These are phyloP conservation scores for Podaxis sp. DNA, from an alignment of 768 basidiomycete genomes.

Conservation along the genomic window DNA sequence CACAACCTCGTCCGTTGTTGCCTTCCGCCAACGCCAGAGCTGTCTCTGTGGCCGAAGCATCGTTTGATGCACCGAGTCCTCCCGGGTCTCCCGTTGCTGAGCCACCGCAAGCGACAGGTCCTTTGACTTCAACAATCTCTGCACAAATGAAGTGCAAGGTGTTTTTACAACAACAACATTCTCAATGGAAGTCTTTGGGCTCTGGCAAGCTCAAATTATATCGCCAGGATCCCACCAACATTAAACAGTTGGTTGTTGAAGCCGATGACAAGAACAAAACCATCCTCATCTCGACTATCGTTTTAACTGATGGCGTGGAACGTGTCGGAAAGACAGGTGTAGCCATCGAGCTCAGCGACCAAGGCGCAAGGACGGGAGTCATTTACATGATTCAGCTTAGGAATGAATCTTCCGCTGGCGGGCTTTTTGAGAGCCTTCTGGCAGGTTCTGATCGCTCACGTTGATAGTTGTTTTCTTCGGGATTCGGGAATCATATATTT, in stretches of 20 bases:
- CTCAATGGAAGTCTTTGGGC: conserved; percentile 97
- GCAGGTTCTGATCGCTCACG: conserved; percentile 77
- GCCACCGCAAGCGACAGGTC: conserved; percentile 51
- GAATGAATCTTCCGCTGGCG: conserved; percentile 82
- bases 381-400: conserved; percentile 97
- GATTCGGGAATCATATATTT: neutral
- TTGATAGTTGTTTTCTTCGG: neutral
- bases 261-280: conserved; percentile 73
- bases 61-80: conserved; percentile 73
- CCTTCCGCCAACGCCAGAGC: conserved; percentile 63
- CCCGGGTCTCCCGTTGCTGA: conserved; percentile 77
- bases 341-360: conserved; percentile 92
- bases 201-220: conserved; percentile 86
- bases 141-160: conserved; percentile 98
- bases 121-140: conserved; percentile 73
- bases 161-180: conserved; percentile 91
- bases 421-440: conserved; percentile 83
- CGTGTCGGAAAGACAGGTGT: conserved; percentile 98
- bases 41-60: conserved; percentile 48
- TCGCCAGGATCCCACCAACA: conserved; percentile 76
- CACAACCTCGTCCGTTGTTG: conserved; percentile 51
- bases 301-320: conserved; percentile 94
- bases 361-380: conserved; percentile 88
- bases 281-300: conserved; percentile 91
- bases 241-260: conserved; percentile 96